Base-by-base conservation (phyloP, 352 stramenopile species). In the Thalassiosira oceanica region DNA sequence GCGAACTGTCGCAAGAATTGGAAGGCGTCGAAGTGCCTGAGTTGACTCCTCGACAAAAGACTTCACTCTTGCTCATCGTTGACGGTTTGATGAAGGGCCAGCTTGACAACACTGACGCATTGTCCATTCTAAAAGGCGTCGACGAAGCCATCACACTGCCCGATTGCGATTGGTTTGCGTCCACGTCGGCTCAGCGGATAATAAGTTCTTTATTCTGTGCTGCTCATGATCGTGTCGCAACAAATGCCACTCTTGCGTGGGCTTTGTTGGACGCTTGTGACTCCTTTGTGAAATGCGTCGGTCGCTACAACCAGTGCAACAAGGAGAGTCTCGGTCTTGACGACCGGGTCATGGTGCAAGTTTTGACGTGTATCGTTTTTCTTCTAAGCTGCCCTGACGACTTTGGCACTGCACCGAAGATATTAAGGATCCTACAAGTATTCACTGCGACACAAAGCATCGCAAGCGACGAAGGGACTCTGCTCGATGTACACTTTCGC, bases 71-170 rank as follows among this genome's bases (percentile, higher is more conserved):
- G 44, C 50, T 76, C 26, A 41, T 70, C 6, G 42, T 76, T 33
- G 52, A 68, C 54, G 49, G 56, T 37, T 24, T 76, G 27, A 53
- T 76, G 29, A 76, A 76, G 23, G 65, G 65, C 3, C 51, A 41
- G 23, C 11, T 65, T 43, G 45, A 28, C 2, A 60, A 56, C 26
- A 16, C 60, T 43, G 56, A 69, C 21, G 35, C 24, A 0, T 18
- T 43, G 24, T 27, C 16, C 26, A 54, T 76, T 28, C 29, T 65
- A 0, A 24, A 49, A n/a, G 27, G 46, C 24, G 13, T 70, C 16
- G 39, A 76, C 46, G 27, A 41, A 7, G 42, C 7, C 28, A 13
- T 69, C 39, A 28, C 29, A 8, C 46, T 61, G 10, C 33, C 49
- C 7, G 20, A 20, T 27, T 27, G 56, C 15, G 48, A 51, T 37